Evolutionary conservation across 441 rosid genomes (phyloP), one percentile per base, ranked within the genome.

Genomic region (Syzygium syzygioides): DNA sequence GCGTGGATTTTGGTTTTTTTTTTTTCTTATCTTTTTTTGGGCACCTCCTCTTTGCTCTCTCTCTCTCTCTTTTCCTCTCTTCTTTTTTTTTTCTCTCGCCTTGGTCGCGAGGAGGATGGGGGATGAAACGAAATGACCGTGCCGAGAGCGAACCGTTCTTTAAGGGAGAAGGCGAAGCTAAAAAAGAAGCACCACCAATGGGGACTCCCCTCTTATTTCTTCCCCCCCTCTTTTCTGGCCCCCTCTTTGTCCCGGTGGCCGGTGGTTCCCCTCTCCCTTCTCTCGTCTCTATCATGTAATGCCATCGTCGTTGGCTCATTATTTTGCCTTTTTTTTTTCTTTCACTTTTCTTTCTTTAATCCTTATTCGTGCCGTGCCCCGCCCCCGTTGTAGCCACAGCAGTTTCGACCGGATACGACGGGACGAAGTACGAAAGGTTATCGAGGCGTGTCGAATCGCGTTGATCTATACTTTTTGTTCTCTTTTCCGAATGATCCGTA

Each of bases 341-440:
- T n/a, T n/a, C n/a, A n/a, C n/a, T 18, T 20, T 64, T n/a, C 8
- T 62, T 14, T 15, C 7, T 3, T 1, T 14, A n/a, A 14, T 14
- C 2, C 14, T n/a, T 7, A 62, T n/a, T 62, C 4, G 0, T 2
- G 0, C 2, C 20, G 3, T 4, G 1, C n/a, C 17, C 0, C 14
- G 1, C 1, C n/a, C n/a, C n/a, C n/a, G n/a, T 13, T 8, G 1
- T 13, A 14, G 54, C 54, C 15, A 13, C 1, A 5, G 14, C 5
- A 12, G 15, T 52, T 14, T 14, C 15, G 17, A 52, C 54, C 0
- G 15, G 17, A 52, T 52, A 14, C 5, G 15, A 52, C 9, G 48
- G 2, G 48, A 7, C 7, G 48, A 1, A 45, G 48, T 7, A 45
- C 48, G 9, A 45, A 45, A 7, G 2, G 0, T 13, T 28, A 28